Base-by-base conservation (phyloP, 2,329 filamentous ascomycete genomes). In the Calonectria multiphialidica region DNA sequence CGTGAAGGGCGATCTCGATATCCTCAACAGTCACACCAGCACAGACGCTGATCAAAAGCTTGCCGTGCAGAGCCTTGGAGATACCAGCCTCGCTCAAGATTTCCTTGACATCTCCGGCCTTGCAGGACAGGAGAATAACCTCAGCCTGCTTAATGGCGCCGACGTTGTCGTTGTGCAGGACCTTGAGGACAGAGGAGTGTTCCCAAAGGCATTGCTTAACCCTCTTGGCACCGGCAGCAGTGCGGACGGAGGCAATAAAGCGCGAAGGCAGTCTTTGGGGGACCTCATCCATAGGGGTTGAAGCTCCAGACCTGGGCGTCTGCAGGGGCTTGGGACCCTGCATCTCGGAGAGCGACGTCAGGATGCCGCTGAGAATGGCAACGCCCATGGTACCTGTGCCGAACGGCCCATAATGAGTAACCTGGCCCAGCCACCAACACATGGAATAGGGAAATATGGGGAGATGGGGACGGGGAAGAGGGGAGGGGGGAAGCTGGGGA, bases 161-260 rank as follows among this genome's bases (percentile, higher is more conserved):
- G 35, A 95, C 84, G 83, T 97, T 96, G 76, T 94, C 89, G 81
- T 93, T 93, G 77, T 93, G 90, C 45, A 93, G 88, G 53, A 96
- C 90, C 73, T 89, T 90, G 62, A 97, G 87, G 10, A 88, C 84
- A 33, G 88, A 87, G 37, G 88, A 86, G 84, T 95, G 92, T 75
- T 90, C 87, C 80, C 88, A 87, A 12, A 97, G 89, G 8, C 91
- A 90, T 40, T 89, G 85, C 80, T 90, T 90, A 77, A 97, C 91
- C 72, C 91, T 90, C 80, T 93, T 90, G 73, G 91, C 93, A 68
- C 92, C 92, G 77, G 92, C 89, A n/a, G 88, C 86, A 68, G 92
- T 91, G 68, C 92, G 90, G 68, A 97, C 94, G 83, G 94, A 96
- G 74, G 94, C 94, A 79, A 96, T 92, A 88, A 97, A 97, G 78